phyloP scores from a whole-genome alignment of 768 basidiomycete genomes.

The Crepidotus variabilis region DNA sequence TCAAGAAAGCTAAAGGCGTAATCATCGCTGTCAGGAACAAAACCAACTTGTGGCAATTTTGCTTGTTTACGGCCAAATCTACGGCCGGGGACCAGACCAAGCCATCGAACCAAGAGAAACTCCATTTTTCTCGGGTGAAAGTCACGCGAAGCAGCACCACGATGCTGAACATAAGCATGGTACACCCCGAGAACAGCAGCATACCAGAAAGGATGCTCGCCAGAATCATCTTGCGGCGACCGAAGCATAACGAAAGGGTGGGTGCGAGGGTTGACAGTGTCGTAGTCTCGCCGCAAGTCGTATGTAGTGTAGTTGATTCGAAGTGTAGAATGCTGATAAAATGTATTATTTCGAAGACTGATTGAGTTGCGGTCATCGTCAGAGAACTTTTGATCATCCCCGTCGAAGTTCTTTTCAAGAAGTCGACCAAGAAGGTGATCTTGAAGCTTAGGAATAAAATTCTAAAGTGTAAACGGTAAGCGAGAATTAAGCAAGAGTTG shows the following conservation, averaged over 20 bases:
- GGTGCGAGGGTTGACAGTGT: slow-evolving; percentile 24
- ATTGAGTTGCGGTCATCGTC: slow-evolving; percentile 16
- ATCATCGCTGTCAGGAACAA: slow-evolving; percentile 20
- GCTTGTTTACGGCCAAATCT: slow-evolving; percentile 22
- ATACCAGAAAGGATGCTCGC: slow-evolving; percentile 21
- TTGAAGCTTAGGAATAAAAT: slow-evolving; percentile 29
- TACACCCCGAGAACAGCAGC: slow-evolving; percentile 17
- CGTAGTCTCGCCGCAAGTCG: slow-evolving; percentile 19
- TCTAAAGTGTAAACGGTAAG: slow-evolving; percentile 14
- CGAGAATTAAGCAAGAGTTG: not conserved
- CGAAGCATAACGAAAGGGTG: slow-evolving; percentile 28
- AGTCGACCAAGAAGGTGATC: slow-evolving; percentile 30
- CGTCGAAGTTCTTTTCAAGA: slow-evolving; percentile 19
- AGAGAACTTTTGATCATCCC: slow-evolving; percentile 22
- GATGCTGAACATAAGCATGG: slow-evolving; percentile 17
- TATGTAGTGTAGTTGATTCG: slow-evolving; percentile 28
- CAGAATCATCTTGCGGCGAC: slow-evolving; percentile 10
- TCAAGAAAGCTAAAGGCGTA: slow-evolving; percentile 32
- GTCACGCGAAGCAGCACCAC: slow-evolving; percentile 5
- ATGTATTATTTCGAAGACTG: no score
- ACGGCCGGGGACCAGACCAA: slow-evolving; percentile 23
- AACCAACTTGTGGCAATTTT: slow-evolving; percentile 34
- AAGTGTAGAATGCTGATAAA: slow-evolving; percentile 8
- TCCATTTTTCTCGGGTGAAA: slow-evolving; percentile 21
- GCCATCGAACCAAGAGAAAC: slow-evolving; percentile 40